These are phyloP conservation scores for Penicillium atrosanguineum DNA, from an alignment of 495 filamentous ascomycete genomes.

Conservation along the genomic window DNA sequence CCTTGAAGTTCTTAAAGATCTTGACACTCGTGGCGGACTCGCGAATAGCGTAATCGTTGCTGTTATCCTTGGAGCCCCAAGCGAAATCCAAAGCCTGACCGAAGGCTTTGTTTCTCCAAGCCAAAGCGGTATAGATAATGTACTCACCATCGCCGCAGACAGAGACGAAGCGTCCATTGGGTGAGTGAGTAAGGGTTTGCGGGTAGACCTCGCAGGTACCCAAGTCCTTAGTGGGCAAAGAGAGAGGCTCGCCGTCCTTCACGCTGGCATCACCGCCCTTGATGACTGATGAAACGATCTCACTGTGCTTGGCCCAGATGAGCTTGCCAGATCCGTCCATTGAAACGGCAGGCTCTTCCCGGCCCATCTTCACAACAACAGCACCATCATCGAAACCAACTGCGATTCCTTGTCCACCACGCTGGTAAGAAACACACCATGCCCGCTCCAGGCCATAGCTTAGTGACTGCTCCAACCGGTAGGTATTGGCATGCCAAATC, in stretches of 20 bases:
- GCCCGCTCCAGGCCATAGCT: conserved; percentile 94
- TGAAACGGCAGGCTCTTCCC: conserved; percentile 94
- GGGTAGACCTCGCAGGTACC: conserved; percentile 96
- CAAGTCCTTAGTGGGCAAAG: conserved; percentile 86
- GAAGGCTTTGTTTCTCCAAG: conserved; percentile 97
- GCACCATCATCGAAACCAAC: conserved; percentile 98
- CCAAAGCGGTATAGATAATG: conserved; percentile 96
- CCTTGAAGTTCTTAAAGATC: conserved; percentile 96
- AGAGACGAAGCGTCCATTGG: conserved; percentile 95
- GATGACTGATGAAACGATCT: conserved; percentile 91
- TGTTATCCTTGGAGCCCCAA: conserved; percentile 97
- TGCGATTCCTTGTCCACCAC: conserved; percentile 87
- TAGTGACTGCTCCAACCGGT: conserved; percentile 89
- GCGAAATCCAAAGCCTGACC: conserved; percentile 93
- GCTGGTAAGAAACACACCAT: conserved; percentile 96
- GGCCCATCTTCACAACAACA: conserved; percentile 94
- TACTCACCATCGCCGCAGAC: conserved; percentile 98
- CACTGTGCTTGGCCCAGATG: conserved; percentile 91
- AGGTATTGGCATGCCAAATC: conserved; percentile 98
- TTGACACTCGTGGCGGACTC: conserved; percentile 92
- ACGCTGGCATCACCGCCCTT: conserved; percentile 80
- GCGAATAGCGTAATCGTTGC: conserved; percentile 96
- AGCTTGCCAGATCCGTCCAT: conserved; percentile 97
- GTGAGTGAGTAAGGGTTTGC: conserved; percentile 89
- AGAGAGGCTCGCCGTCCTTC: conserved; percentile 86